Evolutionary conservation across 768 basidiomycete species (phyloP).

Genomic region (Tephrocybe sp.): DNA sequence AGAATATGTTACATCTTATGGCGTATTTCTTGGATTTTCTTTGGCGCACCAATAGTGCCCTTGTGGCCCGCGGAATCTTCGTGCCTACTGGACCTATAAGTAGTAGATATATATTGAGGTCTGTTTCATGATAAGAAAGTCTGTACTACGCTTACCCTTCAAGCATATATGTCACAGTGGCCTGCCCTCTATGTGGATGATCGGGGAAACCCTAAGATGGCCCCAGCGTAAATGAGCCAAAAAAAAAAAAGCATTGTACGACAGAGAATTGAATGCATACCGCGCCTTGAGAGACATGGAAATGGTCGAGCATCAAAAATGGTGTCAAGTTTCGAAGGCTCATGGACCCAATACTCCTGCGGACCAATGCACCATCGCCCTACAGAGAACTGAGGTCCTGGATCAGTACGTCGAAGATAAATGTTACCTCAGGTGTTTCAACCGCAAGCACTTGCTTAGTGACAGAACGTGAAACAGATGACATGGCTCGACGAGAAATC

Average conservation of each 20-base stretch:
- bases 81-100: constrained; percentile 73
- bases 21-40: not conserved
- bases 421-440: constrained; percentile 63
- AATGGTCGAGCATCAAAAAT: constrained; percentile 90
- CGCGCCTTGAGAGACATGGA: constrained; percentile 65
- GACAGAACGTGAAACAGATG: constrained; percentile 58
- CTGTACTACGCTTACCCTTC: constrained; percentile 50
- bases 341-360: constrained; percentile 80
- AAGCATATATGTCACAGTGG: constrained; percentile 87
- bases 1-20: not conserved
- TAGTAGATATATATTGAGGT: not conserved
- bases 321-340: constrained; percentile 79
- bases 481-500: constrained; percentile 20
- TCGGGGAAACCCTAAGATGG: constrained; percentile 78
- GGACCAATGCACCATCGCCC: constrained; percentile 82
- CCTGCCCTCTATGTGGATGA: constrained; percentile 90
- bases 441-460: constrained; percentile 74
- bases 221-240: not conserved
- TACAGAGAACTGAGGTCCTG: constrained; percentile 20
- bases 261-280: constrained; percentile 35
- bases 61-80: constrained; percentile 91
- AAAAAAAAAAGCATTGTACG: not conserved
- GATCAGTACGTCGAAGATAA: not conserved
- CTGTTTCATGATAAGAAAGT: not conserved
- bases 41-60: constrained; percentile 52